Conservation (phyloP, 306 rosid genomes). For the Cicer bijugum region DNA sequence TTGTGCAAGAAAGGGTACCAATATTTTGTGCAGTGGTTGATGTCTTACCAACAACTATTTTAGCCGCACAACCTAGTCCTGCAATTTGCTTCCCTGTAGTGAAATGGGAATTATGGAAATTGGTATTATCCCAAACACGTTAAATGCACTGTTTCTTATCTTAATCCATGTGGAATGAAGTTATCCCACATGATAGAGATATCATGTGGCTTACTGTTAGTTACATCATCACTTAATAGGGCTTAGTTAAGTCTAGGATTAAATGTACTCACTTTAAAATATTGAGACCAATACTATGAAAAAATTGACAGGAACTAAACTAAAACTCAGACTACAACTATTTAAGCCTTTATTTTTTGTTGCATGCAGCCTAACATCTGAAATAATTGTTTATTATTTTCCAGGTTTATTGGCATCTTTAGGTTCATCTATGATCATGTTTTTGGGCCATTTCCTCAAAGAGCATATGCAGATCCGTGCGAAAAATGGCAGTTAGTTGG, state of each 20-base stretch:
- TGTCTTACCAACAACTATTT: no score
- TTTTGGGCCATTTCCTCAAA: slow-evolving; percentile 96
- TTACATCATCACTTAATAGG: not conserved
- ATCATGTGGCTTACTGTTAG: not conserved
- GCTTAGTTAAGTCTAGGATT: not conserved
- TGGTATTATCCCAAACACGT: no score
- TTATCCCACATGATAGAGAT: not conserved
- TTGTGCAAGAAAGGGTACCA: no score
- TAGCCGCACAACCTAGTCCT: no score
- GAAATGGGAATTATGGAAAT: no score
- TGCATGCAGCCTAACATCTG: slow-evolving; percentile 27
- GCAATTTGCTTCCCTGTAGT: no score
- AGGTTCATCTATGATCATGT: slow-evolving; percentile 94
- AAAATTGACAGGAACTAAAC: slow-evolving; percentile 11
- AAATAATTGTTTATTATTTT: slow-evolving; percentile 9
- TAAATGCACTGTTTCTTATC: no score
- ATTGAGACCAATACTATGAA: not conserved
- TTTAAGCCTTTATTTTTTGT: slow-evolving; percentile 18
- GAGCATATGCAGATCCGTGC: slow-evolving; percentile 86
- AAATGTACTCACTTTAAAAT: not conserved
- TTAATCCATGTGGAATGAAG: no score
- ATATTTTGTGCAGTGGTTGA: no score
- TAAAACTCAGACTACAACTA: slow-evolving; percentile 3
- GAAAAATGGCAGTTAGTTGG: slow-evolving; percentile 96
- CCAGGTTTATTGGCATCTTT: slow-evolving; percentile 95